These are phyloP conservation scores for Geotrichum siamense DNA, from an alignment of 1,139 yeast genomes.

Conservation along the genomic window DNA sequence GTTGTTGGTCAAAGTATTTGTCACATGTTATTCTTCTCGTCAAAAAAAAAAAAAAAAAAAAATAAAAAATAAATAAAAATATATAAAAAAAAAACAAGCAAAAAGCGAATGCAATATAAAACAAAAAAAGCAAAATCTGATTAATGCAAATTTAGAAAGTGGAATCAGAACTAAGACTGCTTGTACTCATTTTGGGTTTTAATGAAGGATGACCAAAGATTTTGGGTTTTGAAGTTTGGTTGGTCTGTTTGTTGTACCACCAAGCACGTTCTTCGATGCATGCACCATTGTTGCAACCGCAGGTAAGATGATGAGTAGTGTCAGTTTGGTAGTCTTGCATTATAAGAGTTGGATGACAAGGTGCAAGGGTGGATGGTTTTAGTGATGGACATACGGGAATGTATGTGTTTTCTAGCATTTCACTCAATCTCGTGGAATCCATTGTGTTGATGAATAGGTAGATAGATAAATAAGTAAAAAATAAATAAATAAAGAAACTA, in stretches of 20 bases:
- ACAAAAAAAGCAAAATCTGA: no score
- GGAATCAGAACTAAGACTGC: not conserved
- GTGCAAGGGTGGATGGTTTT: conserved; percentile 34
- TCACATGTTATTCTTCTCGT: no score
- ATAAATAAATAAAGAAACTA: no score
- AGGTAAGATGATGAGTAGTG: conserved; percentile 39
- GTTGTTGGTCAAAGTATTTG: no score
- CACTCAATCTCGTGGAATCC: conserved; percentile 39
- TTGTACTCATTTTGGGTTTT: not conserved
- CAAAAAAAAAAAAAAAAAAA: no score
- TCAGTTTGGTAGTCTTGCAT: conserved; percentile 43
- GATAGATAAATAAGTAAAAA: no score
- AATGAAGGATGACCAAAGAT: not conserved
- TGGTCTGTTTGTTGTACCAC: conserved; percentile 32
- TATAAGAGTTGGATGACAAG: conserved; percentile 44
- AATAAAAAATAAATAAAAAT: no score
- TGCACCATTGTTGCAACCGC: conserved; percentile 44
- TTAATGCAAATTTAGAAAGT: no score
- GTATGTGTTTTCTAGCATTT: conserved; percentile 40
- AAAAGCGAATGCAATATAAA: no score
- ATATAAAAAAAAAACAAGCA: no score
- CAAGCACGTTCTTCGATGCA: conserved; percentile 45
- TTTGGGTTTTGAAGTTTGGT: not conserved
- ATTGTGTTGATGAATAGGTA: no score
- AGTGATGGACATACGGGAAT: conserved; percentile 34